Percentiles rank a stretch among this genome's conserved stretches.
Evolutionary conservation across 176 grass and related monocot genomes (phyloP).

Genomic region (Carex scoparia): DNA sequence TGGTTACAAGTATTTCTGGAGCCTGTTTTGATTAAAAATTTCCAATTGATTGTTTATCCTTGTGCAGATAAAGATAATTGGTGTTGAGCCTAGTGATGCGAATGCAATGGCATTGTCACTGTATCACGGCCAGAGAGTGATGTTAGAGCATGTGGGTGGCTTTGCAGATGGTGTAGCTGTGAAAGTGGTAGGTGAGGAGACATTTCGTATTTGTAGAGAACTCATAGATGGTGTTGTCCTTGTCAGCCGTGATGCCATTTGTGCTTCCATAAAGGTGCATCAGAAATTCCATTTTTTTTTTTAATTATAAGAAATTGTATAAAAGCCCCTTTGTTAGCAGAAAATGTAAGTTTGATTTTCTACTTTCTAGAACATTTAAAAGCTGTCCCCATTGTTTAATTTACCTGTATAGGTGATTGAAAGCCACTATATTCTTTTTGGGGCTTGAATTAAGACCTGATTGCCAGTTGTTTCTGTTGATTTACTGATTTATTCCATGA

Average conservation of each 20-base stretch:
- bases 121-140: conserved; percentile 70
- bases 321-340: not conserved
- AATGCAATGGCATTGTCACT: conserved; percentile 99
- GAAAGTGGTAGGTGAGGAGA: conserved; percentile 91
- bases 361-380: not conserved
- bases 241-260: conserved; percentile 91
- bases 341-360: not conserved
- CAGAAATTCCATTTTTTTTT: not conserved
- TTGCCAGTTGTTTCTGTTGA: not conserved
- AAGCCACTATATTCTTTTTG: not conserved
- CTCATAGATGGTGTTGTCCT: conserved; percentile 93
- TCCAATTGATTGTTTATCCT: not conserved
- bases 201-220: conserved; percentile 79
- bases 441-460: not conserved
- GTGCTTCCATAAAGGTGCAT: conserved; percentile 97
- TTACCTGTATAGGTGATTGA: not conserved
- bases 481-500: conserved; percentile 2
- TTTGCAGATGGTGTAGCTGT: conserved; percentile 99
- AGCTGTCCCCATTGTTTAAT: not conserved
- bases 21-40: not conserved
- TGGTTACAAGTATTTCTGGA: not conserved
- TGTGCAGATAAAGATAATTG: conserved; percentile 90
- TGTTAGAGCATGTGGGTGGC: conserved; percentile 88
- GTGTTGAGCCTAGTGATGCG: conserved; percentile 94
- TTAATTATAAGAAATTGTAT: not conserved